Evolutionary conservation across 306 rosid species (phyloP).

Genomic region (Argentina anserina): DNA sequence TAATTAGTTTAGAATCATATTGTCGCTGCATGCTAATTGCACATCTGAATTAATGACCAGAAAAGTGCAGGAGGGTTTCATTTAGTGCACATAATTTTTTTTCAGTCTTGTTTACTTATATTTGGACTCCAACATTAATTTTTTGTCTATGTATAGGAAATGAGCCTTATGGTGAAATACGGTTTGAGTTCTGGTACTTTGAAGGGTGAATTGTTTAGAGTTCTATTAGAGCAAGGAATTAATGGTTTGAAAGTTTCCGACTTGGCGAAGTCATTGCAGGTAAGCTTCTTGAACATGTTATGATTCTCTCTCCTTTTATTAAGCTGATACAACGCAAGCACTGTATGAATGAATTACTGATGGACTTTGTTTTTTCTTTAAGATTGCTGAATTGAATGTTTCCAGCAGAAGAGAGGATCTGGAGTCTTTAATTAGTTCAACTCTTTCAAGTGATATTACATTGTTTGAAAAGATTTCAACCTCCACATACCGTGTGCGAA

Average conservation of each 20-base stretch:
- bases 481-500: slow-evolving; percentile 81
- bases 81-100: slow-evolving; percentile 8
- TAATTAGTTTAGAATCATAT: not conserved
- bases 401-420: slow-evolving; percentile 62
- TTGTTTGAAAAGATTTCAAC: slow-evolving; percentile 92
- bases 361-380: slow-evolving; percentile 34
- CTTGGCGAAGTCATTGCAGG: slow-evolving; percentile 62
- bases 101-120: slow-evolving; percentile 4
- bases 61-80: not conserved
- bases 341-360: slow-evolving; percentile 17
- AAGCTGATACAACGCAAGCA: not conserved
- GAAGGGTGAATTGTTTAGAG: slow-evolving; percentile 75
- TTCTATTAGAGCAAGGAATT: slow-evolving; percentile 69
- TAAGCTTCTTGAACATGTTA: slow-evolving; percentile 27
- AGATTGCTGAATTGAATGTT: slow-evolving; percentile 72
- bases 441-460: slow-evolving; percentile 86
- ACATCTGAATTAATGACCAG: not conserved
- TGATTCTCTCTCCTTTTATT: not conserved
- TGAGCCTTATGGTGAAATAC: slow-evolving; percentile 59
- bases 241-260: slow-evolving; percentile 79
- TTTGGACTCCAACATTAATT: slow-evolving; percentile 21
- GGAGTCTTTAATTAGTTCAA: slow-evolving; percentile 65
- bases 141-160: slow-evolving; percentile 49
- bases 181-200: slow-evolving; percentile 71
- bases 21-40: not conserved